A percentile compares a stretch with the other conserved stretches of the same genome.
Conservation (phyloP, 192 early-diverging fungal genomes). For the Jimgerdemannia lactiflua region DNA sequence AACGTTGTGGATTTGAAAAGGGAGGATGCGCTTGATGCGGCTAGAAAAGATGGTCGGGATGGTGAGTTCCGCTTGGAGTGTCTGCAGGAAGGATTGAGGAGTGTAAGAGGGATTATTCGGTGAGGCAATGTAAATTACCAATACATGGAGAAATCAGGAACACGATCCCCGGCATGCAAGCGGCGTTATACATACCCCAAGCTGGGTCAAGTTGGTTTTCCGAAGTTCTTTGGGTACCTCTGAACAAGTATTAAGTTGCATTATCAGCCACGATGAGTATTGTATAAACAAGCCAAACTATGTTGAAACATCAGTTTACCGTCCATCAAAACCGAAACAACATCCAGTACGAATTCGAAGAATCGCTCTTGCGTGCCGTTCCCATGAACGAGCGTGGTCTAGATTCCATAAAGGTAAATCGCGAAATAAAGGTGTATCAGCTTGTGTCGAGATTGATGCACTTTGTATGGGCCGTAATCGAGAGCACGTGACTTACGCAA, state of each 20-base stretch:
- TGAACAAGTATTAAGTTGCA: neutral
- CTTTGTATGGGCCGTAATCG: neutral
- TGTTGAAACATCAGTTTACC: conserved; percentile 21
- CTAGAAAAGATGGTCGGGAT: conserved; percentile 46
- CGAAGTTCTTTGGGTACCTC: conserved; percentile 41
- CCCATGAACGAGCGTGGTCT: conserved; percentile 48
- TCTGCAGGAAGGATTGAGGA: neutral
- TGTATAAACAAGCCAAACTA: conserved; percentile 1
- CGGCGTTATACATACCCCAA: too few relatives aligned
- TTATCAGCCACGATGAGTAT: neutral
- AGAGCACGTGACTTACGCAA: conserved; percentile 18
- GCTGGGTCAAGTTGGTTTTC: conserved; percentile 36
- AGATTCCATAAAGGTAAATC: too few relatives aligned
- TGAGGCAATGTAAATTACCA: too few relatives aligned
- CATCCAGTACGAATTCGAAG: conserved; percentile 54
- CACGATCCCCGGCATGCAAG: too few relatives aligned
- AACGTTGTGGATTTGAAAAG: conserved; percentile 51
- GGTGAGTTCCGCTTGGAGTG: conserved; percentile 15
- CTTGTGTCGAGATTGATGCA: too few relatives aligned
- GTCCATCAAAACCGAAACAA: conserved; percentile 50
- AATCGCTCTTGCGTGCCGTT: conserved; percentile 49
- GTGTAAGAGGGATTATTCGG: too few relatives aligned
- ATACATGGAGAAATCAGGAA: too few relatives aligned
- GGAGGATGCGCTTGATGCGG: conserved; percentile 47
- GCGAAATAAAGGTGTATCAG: too few relatives aligned